Conservation (phyloP, 176 grass and related monocot genomes). For the Phoenix dactylifera region DNA sequence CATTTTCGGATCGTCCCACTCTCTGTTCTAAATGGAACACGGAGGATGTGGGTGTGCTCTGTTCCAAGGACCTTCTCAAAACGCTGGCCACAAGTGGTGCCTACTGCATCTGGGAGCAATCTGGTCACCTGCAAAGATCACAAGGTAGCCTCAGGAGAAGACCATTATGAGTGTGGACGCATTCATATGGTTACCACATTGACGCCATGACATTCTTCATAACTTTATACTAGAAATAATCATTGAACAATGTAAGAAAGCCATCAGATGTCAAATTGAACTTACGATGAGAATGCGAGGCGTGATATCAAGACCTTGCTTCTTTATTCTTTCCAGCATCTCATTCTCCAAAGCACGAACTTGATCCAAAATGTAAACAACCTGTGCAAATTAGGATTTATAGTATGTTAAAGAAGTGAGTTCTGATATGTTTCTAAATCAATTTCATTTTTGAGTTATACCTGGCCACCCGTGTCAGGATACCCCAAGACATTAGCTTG, state of each 20-base stretch:
- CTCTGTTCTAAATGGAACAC: slow-evolving; percentile 94
- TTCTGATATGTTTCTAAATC: not conserved
- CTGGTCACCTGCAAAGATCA: slow-evolving; percentile 61
- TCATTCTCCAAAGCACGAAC: slow-evolving; percentile 95
- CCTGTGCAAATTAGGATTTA: slow-evolving; percentile 34
- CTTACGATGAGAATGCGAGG: slow-evolving; percentile 96
- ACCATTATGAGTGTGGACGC: too few relatives aligned
- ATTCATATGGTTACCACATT: too few relatives aligned
- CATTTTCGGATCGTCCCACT: slow-evolving; percentile 92
- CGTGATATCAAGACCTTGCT: slow-evolving; percentile 88
- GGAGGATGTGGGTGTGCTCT: slow-evolving; percentile 91
- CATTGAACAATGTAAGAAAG: too few relatives aligned
- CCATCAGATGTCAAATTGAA: not conserved
- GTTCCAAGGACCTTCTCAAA: slow-evolving; percentile 97
- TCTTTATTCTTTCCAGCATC: slow-evolving; percentile 96
- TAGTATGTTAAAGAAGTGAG: not conserved
- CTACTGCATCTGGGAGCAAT: slow-evolving; percentile 83
- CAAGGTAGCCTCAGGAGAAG: slow-evolving; percentile 2
- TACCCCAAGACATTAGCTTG: slow-evolving; percentile 99
- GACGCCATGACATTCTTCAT: too few relatives aligned
- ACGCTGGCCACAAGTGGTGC: slow-evolving; percentile 87
- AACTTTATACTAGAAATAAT: too few relatives aligned
- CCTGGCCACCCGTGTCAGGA: slow-evolving; percentile 99
- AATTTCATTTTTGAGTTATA: slow-evolving; percentile 13
- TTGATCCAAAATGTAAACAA: slow-evolving; percentile 99